A percentile compares a stretch with the other conserved stretches of the same genome.
Evolutionary conservation across 2,329 filamentous ascomycete genomes (phyloP).

Genomic region (Fusarium albidum): DNA sequence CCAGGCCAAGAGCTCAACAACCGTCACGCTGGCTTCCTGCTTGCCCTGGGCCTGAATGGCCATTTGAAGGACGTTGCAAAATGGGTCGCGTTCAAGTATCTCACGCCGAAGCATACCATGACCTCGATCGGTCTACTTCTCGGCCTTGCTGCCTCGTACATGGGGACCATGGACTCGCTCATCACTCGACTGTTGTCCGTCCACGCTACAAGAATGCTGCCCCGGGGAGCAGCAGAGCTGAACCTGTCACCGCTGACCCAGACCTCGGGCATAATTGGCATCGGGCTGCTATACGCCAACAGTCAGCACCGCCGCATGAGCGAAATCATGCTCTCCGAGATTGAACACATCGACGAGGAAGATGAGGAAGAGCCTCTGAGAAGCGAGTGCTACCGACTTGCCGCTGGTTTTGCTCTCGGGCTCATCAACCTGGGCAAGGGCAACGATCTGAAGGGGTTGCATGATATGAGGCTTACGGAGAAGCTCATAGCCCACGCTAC

Average conservation of each 20-base stretch:
- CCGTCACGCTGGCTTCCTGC: slow-evolving; percentile 91
- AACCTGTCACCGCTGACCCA: slow-evolving; percentile 94
- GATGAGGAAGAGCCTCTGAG: slow-evolving; percentile 87
- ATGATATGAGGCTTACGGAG: slow-evolving; percentile 93
- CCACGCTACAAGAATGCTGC: slow-evolving; percentile 94
- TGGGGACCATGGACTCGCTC: slow-evolving; percentile 96
- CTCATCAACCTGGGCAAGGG: slow-evolving; percentile 96
- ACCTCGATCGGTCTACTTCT: slow-evolving; percentile 95
- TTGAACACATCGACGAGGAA: slow-evolving; percentile 81
- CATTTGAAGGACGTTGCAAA: slow-evolving; percentile 95
- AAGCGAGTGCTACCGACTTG: slow-evolving; percentile 95
- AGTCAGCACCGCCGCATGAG: slow-evolving; percentile 98
- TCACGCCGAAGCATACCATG: slow-evolving; percentile 99
- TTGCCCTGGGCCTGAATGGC: slow-evolving; percentile 91
- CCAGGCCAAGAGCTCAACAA: slow-evolving; percentile 87
- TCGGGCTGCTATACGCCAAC: slow-evolving; percentile 91
- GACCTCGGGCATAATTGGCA: slow-evolving; percentile 96
- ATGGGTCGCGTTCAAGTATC: slow-evolving; percentile 98
- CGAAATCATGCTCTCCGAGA: slow-evolving; percentile 97
- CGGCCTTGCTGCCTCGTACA: slow-evolving; percentile 89
- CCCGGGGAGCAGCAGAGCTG: slow-evolving; percentile 88
- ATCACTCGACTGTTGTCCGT: slow-evolving; percentile 94
- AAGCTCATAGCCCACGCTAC: slow-evolving; percentile 86
- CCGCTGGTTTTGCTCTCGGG: slow-evolving; percentile 91
- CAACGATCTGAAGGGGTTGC: slow-evolving; percentile 83